phyloP scores from a whole-genome alignment of 352 stramenopile species.

The Plasmopara viticola region DNA sequence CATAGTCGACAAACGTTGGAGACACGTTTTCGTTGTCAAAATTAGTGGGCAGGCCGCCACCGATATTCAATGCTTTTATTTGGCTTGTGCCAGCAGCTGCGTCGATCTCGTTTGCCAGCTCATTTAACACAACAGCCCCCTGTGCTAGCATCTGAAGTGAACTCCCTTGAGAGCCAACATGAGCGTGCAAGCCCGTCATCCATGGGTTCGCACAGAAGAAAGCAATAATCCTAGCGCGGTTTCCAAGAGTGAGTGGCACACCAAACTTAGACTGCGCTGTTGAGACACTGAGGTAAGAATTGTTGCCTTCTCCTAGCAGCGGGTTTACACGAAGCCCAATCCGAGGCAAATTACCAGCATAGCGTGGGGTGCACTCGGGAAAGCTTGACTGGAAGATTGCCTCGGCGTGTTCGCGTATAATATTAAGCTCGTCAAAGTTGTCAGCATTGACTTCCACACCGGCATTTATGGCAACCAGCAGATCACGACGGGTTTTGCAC shows the following conservation, averaged over 20 bases:
- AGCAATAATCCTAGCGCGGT: slow-evolving; percentile 47
- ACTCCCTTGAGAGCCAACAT: slow-evolving; percentile 82
- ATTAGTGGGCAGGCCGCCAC: slow-evolving; percentile 86
- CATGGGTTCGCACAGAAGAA: slow-evolving; percentile 82
- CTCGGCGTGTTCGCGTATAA: slow-evolving; percentile 77
- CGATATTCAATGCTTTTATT: slow-evolving; percentile 88
- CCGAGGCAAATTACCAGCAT: slow-evolving; percentile 52
- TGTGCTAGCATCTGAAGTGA: slow-evolving; percentile 81
- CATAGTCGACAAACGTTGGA: slow-evolving; percentile 81
- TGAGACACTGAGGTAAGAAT: slow-evolving; percentile 82
- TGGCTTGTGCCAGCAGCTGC: slow-evolving; percentile 51
- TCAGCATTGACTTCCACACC: slow-evolving; percentile 89
- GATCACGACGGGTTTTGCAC: slow-evolving; percentile 87
- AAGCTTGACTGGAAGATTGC: slow-evolving; percentile 86
- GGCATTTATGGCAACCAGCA: slow-evolving; percentile 75
- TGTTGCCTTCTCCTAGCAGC: slow-evolving; percentile 81
- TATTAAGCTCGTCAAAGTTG: slow-evolving; percentile 85
- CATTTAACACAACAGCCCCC: slow-evolving; percentile 57
- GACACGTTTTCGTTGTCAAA: slow-evolving; percentile 71
- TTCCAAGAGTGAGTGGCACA: slow-evolving; percentile 59
- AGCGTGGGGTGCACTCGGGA: slow-evolving; percentile 46
- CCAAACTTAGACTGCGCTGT: slow-evolving; percentile 91
- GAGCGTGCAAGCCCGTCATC: slow-evolving; percentile 85
- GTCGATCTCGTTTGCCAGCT: slow-evolving; percentile 85
- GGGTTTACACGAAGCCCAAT: slow-evolving; percentile 91